A percentile compares a stretch with the other conserved stretches of the same genome.
Conservation (phyloP, 352 stramenopile species). For the Phytopythium sindhum region DNA sequence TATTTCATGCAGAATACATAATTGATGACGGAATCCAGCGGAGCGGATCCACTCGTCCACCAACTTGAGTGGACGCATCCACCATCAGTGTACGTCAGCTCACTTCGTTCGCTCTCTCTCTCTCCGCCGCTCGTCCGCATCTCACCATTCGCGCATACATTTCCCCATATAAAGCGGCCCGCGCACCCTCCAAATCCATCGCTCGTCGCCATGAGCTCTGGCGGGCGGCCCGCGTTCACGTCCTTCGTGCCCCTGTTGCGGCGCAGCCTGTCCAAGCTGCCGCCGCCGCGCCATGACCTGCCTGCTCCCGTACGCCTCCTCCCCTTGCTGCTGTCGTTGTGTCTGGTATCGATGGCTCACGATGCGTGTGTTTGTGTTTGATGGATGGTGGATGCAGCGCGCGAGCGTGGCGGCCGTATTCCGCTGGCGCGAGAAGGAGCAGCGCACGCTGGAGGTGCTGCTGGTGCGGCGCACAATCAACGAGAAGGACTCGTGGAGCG, state of each 20-base stretch:
- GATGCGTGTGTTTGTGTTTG: too few relatives aligned
- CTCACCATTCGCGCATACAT: too few relatives aligned
- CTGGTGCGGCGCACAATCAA: conserved; percentile 77
- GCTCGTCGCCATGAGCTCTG: conserved; percentile 14
- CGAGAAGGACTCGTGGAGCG: conserved; percentile 75
- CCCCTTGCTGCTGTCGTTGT: background rate
- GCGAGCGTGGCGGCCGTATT: conserved; percentile 81
- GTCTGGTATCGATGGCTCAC: too few relatives aligned
- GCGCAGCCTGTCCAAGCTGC: conserved; percentile 45
- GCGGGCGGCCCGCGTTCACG: conserved; percentile 24
- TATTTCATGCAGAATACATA: too few relatives aligned
- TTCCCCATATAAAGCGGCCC: too few relatives aligned
- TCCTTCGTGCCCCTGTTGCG: conserved; percentile 52
- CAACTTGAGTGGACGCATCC: conserved; percentile 3
- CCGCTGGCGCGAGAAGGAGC: conserved; percentile 68
- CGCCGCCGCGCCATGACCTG: conserved; percentile 19
- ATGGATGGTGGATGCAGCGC: conserved; percentile 22
- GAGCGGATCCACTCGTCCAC: conserved; percentile 2
- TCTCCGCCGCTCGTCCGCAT: background rate
- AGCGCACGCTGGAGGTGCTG: conserved; percentile 63
- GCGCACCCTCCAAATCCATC: background rate
- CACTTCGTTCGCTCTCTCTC: background rate
- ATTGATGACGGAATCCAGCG: background rate
- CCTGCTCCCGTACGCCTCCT: conserved; percentile 27
- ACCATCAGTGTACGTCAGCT: background rate